A percentile compares a stretch with the other conserved stretches of the same genome.
These are phyloP conservation scores for Leavenworthia alabamica DNA, from an alignment of 345 rosid genomes.

Conservation along the genomic window DNA sequence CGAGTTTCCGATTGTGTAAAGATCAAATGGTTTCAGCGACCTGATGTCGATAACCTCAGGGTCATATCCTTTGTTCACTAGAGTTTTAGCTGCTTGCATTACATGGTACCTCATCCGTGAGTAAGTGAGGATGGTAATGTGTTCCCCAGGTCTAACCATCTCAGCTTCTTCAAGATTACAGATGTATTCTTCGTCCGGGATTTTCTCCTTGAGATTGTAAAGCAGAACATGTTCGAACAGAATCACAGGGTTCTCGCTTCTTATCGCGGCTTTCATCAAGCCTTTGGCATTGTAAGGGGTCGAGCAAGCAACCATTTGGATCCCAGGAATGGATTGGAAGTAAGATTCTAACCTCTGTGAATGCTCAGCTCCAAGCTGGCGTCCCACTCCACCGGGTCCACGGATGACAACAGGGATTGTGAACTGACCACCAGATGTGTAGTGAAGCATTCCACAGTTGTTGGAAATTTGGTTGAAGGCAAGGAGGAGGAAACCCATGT, in stretches of 20 bases:
- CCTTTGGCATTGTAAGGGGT: constrained; percentile 99
- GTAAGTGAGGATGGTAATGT: constrained; percentile 79
- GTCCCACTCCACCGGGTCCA: constrained; percentile 98
- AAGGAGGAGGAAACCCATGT: constrained; percentile 95
- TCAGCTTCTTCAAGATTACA: constrained; percentile 94
- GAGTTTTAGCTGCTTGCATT: constrained; percentile 90
- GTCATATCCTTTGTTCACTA: constrained; percentile 88
- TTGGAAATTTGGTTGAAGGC: constrained; percentile 98
- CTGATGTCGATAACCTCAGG: constrained; percentile 95
- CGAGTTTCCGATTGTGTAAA: constrained; percentile 79
- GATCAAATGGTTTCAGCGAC: constrained; percentile 87
- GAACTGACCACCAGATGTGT: constrained; percentile 97
- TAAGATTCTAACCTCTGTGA: constrained; percentile 94
- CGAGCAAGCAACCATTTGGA: constrained; percentile 98
- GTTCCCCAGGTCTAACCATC: constrained; percentile 94
- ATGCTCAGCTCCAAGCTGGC: constrained; percentile 97
- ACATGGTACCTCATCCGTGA: constrained; percentile 96
- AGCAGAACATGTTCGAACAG: constrained; percentile 94
- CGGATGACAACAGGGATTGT: constrained; percentile 83
- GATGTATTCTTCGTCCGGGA: constrained; percentile 82
- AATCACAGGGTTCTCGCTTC: constrained; percentile 96
- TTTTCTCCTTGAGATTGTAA: constrained; percentile 93
- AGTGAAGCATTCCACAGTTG: constrained; percentile 98
- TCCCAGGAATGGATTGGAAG: constrained; percentile 97
- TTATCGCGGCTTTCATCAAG: constrained; percentile 94